Evolutionary conservation across 768 basidiomycete genomes (phyloP).

Genomic region (Harrya chromipes): DNA sequence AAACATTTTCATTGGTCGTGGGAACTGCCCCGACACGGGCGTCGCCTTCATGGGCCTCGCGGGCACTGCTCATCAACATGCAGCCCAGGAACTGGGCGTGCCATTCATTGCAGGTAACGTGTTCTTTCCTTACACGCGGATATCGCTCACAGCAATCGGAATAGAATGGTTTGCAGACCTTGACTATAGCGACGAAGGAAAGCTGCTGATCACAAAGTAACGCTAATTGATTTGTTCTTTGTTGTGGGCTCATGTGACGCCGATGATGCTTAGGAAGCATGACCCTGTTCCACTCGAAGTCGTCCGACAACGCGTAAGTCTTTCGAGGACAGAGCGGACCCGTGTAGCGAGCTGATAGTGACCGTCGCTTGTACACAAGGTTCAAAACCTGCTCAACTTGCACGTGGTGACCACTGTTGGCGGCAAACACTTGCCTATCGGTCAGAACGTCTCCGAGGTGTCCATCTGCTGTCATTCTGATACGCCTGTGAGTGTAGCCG

Average conservation of each 20-base stretch:
- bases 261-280: no score
- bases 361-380: conserved; percentile 28
- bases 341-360: background rate
- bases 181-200: conserved; percentile 55
- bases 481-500: conserved; percentile 46
- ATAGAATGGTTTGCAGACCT: conserved; percentile 68
- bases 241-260: no score
- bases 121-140: background rate
- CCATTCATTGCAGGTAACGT: conserved; percentile 56
- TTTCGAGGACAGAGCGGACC: background rate
- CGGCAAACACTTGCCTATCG: conserved; percentile 42
- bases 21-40: conserved; percentile 12
- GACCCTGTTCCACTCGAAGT: conserved; percentile 42
- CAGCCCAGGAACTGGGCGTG: conserved; percentile 51
- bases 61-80: conserved; percentile 58
- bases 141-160: background rate
- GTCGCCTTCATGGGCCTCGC: conserved; percentile 63
- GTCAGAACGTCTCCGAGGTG: conserved; percentile 44
- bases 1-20: conserved; percentile 43
- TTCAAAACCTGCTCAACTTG: conserved; percentile 40
- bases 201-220: conserved; percentile 53
- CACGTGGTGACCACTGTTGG: conserved; percentile 48
- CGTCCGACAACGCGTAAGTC: conserved; percentile 43
- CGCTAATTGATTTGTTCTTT: no score
- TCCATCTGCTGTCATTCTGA: conserved; percentile 68